Conservation (phyloP, 2,329 filamentous ascomycete genomes). For the Colletotrichum sp. region DNA sequence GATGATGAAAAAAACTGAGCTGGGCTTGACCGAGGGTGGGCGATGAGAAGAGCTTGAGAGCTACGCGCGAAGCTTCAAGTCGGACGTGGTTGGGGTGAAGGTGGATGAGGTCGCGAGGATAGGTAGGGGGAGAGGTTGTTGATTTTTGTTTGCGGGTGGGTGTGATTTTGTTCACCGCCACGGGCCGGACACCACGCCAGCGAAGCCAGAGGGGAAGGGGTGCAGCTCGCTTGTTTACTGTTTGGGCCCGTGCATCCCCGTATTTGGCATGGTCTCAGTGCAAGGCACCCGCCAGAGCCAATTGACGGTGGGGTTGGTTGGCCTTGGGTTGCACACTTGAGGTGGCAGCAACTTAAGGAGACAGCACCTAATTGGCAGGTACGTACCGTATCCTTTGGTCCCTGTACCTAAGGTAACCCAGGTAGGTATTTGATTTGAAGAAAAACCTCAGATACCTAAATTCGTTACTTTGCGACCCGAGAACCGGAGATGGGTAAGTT, state of each 20-base stretch:
- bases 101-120: slow-evolving; percentile 26
- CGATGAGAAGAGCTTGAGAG: slow-evolving; percentile 31
- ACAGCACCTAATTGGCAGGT: background rate
- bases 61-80: slow-evolving; percentile 27
- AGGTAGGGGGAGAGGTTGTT: slow-evolving; percentile 32
- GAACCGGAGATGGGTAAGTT: background rate
- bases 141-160: slow-evolving; percentile 37
- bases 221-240: slow-evolving; percentile 38
- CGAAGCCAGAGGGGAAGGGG: slow-evolving; percentile 19
- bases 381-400: background rate
- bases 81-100: slow-evolving; percentile 20
- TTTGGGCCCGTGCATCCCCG: slow-evolving; percentile 29
- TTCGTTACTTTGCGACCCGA: background rate
- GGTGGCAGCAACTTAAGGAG: background rate
- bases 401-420: background rate
- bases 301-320: slow-evolving; percentile 1
- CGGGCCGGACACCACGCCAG: slow-evolving; percentile 20
- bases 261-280: slow-evolving; percentile 30
- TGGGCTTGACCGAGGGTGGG: slow-evolving; percentile 26
- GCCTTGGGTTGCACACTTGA: background rate
- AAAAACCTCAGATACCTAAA: background rate
- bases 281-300: slow-evolving; percentile 12
- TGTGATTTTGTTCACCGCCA: slow-evolving; percentile 37
- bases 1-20: slow-evolving; percentile 28
- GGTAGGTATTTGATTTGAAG: background rate